phyloP scores from a whole-genome alignment of 2,329 filamentous ascomycete species.

The Fusarium anthophilum region DNA sequence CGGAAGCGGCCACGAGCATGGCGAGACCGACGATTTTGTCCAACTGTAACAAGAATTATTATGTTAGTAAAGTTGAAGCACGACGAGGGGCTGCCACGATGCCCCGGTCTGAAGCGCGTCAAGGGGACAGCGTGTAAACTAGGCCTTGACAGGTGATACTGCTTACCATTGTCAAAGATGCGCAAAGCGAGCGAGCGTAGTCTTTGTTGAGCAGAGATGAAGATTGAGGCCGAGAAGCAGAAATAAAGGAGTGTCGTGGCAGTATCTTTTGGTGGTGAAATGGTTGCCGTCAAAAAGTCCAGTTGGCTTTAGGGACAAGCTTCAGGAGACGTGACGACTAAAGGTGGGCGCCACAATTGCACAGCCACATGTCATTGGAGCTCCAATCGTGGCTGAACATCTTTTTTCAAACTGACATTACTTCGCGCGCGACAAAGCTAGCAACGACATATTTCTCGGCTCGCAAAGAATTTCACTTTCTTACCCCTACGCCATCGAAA shows the following conservation, averaged over 20 bases:
- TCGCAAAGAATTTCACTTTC: conserved; percentile 14
- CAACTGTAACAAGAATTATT: conserved; percentile 66
- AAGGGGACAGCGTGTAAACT: conserved; percentile 33
- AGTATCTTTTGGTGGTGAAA: conserved; percentile 24
- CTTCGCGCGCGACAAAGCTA: conserved; percentile 23
- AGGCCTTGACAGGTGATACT: not conserved
- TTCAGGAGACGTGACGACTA: conserved; percentile 26
- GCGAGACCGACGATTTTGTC: conserved; percentile 80
- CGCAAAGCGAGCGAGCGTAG: conserved; percentile 30
- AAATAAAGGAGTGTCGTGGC: conserved; percentile 38
- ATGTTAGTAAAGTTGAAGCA: conserved; percentile 23
- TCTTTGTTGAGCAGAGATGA: conserved; percentile 17
- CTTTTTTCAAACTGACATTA: conserved; percentile 32
- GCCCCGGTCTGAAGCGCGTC: conserved; percentile 20
- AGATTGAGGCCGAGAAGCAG: conserved; percentile 3
- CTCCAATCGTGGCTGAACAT: conserved; percentile 15
- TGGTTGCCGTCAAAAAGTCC: conserved; percentile 29
- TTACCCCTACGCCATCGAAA: conserved; percentile 24
- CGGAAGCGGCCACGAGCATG: conserved; percentile 73
- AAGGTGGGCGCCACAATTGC: conserved; percentile 24
- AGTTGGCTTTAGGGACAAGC: conserved; percentile 29
- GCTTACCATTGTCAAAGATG: conserved; percentile 40
- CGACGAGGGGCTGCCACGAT: conserved; percentile 38
- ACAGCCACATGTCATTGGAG: conserved; percentile 6
- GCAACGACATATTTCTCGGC: conserved; percentile 23